Evolutionary conservation across 2,329 filamentous ascomycete species (phyloP).

Genomic region (Neonectria punicea): DNA sequence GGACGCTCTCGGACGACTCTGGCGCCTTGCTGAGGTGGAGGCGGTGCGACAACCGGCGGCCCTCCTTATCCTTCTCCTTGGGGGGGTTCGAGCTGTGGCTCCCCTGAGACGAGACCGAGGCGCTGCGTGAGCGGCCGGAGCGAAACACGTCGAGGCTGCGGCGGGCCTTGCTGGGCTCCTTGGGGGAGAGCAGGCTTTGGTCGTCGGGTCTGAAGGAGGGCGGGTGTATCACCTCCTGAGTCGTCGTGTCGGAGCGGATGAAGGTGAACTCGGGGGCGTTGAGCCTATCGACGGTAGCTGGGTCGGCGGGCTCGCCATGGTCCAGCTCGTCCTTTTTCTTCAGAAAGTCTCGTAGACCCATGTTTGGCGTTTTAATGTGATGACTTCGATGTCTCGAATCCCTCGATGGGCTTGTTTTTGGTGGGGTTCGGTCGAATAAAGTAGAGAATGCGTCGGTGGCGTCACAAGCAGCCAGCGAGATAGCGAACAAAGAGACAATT

Average conservation of each 20-base stretch:
- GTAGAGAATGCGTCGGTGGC: neutral
- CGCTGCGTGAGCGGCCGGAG: conserved; percentile 59
- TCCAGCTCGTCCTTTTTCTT: conserved; percentile 63
- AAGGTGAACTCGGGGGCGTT: conserved; percentile 79
- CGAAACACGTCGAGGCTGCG: conserved; percentile 60
- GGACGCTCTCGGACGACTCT: conserved; percentile 77
- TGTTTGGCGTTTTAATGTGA: conserved; percentile 38
- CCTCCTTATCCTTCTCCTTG: conserved; percentile 41
- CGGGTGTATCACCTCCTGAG: conserved; percentile 81
- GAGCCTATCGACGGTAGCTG: conserved; percentile 51
- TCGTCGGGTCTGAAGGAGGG: conserved; percentile 55
- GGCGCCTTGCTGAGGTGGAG: conserved; percentile 71
- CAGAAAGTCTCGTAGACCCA: conserved; percentile 64
- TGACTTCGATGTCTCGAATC: neutral
- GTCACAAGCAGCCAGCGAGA: neutral
- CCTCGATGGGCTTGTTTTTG: conserved; percentile 1
- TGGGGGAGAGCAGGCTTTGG: conserved; percentile 46
- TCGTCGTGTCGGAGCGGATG: conserved; percentile 83
- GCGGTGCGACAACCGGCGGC: conserved; percentile 72
- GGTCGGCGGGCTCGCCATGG: conserved; percentile 47
- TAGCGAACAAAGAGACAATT: neutral
- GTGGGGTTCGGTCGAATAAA: neutral
- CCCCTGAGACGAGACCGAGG: conserved; percentile 56
- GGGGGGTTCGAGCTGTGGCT: conserved; percentile 47
- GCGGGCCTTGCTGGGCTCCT: conserved; percentile 48